Evolutionary conservation across 208 protist species (phyloP), one percentile per base, ranked within the genome.

Genomic region (Acanthamoeba royreba): DNA sequence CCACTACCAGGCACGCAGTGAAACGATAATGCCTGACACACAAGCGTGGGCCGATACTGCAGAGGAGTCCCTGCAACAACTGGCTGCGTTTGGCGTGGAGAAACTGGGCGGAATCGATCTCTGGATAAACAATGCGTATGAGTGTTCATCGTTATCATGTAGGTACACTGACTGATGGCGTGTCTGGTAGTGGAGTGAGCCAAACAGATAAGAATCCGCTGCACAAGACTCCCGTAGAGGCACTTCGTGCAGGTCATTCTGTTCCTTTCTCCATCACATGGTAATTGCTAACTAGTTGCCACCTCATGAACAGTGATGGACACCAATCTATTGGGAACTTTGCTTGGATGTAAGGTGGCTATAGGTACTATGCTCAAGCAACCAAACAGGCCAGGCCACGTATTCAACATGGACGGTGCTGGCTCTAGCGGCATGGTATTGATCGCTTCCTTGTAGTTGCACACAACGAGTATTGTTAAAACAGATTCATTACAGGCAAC

Each of bases 381-480:
- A 42, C 72, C 72, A 5, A 42, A 42, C n/a, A n/a, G n/a, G 7
- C 13, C 8, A 2, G 72, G 72, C 5, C 42, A 85, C 38, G 72
- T 85, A 42, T 85, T 85, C n/a, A 85, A 85, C 72, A 85, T 85
- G 72, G 72, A 85, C 43, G 72, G 72, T 9, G 72, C 72, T 7
- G 72, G 72, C 5, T 33, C 72, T 31, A 85, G 28, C 43, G 72
- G 72, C 38, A 85, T 85, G 72, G 72, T 85, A 25, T 13, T 9
- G 15, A n/a, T n/a, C n/a, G n/a, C n/a, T n/a, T n/a, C n/a, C n/a
- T n/a, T n/a, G n/a, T n/a, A n/a, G n/a, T n/a, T n/a, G n/a, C n/a
- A n/a, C n/a, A n/a, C n/a, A n/a, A n/a, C n/a, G n/a, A n/a, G n/a
- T n/a, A n/a, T n/a, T 28, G 22, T 38, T 8, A 55, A 9, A 19